Evolutionary conservation across 164 flowering plant genomes (phyloP), one percentile per base, ranked within the genome.

Genomic region (Chimonanthus salicifolius): DNA sequence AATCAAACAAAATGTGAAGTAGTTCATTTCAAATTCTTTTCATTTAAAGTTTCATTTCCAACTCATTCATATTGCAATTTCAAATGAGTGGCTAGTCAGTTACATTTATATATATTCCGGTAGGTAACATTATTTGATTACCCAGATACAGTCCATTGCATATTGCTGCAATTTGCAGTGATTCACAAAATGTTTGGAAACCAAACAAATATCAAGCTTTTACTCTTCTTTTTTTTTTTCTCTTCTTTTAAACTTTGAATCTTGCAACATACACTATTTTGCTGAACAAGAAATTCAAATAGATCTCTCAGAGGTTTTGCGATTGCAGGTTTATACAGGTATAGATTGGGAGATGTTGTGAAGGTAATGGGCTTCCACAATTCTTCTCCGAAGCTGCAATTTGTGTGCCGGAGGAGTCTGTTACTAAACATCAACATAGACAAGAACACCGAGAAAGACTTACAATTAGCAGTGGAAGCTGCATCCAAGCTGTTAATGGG

Each of bases 401-500:
- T 89, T 50, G 73, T 94, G 2, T 88, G 98, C 85, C 80, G 99
- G 76, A 84, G 87, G 46, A 90, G 86, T 74, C 88, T 94, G 2
- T 78, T 96, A n/a, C 86, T 92, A n/a, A 87, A 77, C 48, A 80
- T 96, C 74, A 89, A 94, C 88, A 89, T 94, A 5, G 99, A 96
- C 93, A 96, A 96, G 88, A 94, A 87, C 88, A 96, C 98, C 0
- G 99, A 96, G 82, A 88, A 87, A 74, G 99, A 96, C 71, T 68
- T 96, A 13, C 97, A 93, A 77, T 72, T 88, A 16, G 78, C 93
- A 0, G 99, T 96, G 4, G 97, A 90, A 74, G 84, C 75, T 16
- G 97, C 97, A 0, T 74, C 80, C 64, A 82, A 86, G 79, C 64
- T 82, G 1, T 64, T 93, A 18, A 79, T 86, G 1, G 84, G 72